These are phyloP conservation scores for Coccomyxa sp. DNA, from an alignment of 139 green algal species.

Conservation along the genomic window DNA sequence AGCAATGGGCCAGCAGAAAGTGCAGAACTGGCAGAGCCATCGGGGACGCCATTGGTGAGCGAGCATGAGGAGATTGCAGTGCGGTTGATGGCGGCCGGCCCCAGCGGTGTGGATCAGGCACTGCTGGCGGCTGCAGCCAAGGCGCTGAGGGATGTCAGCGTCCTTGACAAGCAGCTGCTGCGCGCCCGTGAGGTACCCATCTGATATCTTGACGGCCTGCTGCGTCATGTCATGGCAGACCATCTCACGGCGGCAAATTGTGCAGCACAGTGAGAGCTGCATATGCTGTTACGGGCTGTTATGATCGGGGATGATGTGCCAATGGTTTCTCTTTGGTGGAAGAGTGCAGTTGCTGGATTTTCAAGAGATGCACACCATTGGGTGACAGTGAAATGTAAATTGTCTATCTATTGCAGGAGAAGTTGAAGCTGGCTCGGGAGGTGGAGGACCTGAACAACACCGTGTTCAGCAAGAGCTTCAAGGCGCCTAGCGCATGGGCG, in stretches of 20 bases:
- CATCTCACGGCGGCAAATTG: not conserved
- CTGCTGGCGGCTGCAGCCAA: constrained; percentile 29
- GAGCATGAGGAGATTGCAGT: constrained; percentile 11
- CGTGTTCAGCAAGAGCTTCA: constrained; percentile 56
- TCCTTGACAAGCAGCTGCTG: constrained; percentile 22
- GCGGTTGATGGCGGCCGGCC: constrained; percentile 21
- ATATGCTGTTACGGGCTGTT: not conserved
- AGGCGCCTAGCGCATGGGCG: constrained; percentile 49
- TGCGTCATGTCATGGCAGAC: not conserved
- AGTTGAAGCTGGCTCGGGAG: constrained; percentile 24
- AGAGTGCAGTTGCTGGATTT: not conserved
- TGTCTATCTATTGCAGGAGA: constrained; percentile 11
- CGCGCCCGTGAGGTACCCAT: not conserved
- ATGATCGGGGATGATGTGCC: not conserved
- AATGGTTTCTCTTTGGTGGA: not conserved
- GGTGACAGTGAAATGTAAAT: not conserved
- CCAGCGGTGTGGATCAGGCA: constrained; percentile 15
- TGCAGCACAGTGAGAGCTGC: not conserved
- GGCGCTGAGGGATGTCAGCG: constrained; percentile 26
- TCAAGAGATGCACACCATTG: not conserved
- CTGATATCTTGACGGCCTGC: not conserved
- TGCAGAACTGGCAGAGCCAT: not conserved
- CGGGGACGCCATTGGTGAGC: not conserved
- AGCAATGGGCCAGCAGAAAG: not conserved
- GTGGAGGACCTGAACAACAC: constrained; percentile 44